Evolutionary conservation across 2,329 filamentous ascomycete species (phyloP), one percentile per base, ranked within the genome.

Genomic region (Cytospora mali): DNA sequence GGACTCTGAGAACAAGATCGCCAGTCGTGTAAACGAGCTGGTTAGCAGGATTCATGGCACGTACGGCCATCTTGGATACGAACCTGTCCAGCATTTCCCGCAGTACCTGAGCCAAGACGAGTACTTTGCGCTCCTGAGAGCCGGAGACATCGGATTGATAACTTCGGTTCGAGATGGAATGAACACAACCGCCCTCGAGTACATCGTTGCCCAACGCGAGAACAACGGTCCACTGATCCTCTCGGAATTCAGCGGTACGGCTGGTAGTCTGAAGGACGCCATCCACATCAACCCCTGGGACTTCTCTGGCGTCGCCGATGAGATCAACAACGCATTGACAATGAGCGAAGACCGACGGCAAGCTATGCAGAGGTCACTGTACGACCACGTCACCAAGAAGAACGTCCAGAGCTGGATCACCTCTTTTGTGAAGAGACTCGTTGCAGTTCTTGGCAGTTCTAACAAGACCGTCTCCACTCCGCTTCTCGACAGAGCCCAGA

Each of bases 241-340:
- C 27, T 98, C 95, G 16, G 94, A 98, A 75, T 98, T 98, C 75
- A 97, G 93, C 66, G 94, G 94, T 63, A 97, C 94, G 0, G 93
- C 94, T 33, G 91, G 91, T 59, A 95, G 89, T 61, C 83, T 98
- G 42, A 85, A 86, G 66, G 90, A 91, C 71, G 94, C 94, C 33
- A 93, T 97, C 66, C 92, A 96, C 75, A 97, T 98, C 80, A 98
- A 98, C 77, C 94, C 94, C 1, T 98, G 93, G 92, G 93, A 97
- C 73, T 83, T 94, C 60, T 87, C 84, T 28, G 91, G 91, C 39
- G 93, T 97, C 16, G 93, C 93, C 5, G 85, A 89, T 58, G 88
- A 92, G 67, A 93, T 98, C 73, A 85, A 96, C 71, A 79, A 87
- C 58, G 94, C 93, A 5, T 81, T 98, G 64, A 89, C 84, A 28